Evolutionary conservation across 129 eudicot species (phyloP), one percentile per base, ranked within the genome.

Genomic region (Sambucus nigra): DNA sequence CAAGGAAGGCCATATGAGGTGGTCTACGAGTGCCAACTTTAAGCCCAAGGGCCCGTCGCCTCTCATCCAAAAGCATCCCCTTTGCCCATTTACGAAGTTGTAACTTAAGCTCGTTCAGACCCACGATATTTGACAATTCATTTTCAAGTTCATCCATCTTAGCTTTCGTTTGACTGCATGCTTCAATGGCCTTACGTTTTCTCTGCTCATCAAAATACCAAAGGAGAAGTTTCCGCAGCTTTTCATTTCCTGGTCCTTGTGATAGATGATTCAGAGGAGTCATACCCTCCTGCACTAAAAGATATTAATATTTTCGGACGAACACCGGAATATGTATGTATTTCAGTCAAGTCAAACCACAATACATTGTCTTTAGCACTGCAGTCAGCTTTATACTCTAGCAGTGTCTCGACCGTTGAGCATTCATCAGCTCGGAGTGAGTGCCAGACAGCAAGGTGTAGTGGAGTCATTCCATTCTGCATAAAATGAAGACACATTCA

Each of bases 1-100:
- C 98, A 62, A 89, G 94, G 31, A 89, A 89, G 59, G 98, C 95
- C 98, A 89, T 89, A 58, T 89, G 98, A 64, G 95, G 95, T 38
- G 88, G 83, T 61, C 87, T 84, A 33, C 95, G 70, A 31, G 86
- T 64, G 19, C 94, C 86, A 16, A 83, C 83, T 74, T 80, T 69
- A 15, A 87, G 51, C 49, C 94, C 97, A 65, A 88, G 88, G 58
- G 87, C 85, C 57, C 82, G 71, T 31, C 94, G 84, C 53, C 83
- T 80, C 71, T 88, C 94, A 64, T 88, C 97, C 77, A 84, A 58
- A 25, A 88, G 85, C 84, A 84, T 80, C 33, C 94, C 97, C 59
- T 79, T 88, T 13, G 94, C 87, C 94, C 87, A 88, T 75, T 84
- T 88, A 41, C 85, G 55, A 31, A 88, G 77, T 49, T 84, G 97